These are phyloP conservation scores for Talaromyces piceae DNA, from an alignment of 2,329 filamentous ascomycete species.

Conservation along the genomic window DNA sequence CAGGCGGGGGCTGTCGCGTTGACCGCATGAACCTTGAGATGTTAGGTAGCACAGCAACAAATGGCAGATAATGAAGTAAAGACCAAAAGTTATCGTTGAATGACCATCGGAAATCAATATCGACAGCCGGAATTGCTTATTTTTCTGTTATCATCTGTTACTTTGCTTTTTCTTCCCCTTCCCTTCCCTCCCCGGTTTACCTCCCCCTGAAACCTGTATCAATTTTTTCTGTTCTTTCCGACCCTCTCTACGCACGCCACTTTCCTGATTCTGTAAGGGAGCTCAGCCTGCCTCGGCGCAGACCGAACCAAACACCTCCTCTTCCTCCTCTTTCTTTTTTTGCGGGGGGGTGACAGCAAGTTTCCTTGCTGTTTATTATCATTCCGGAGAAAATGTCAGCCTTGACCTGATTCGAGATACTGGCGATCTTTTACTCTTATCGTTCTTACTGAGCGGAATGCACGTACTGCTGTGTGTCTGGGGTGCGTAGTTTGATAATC, in stretches of 20 bases:
- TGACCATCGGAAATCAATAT: neutral
- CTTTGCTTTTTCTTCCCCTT: neutral
- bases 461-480: too few species aligned
- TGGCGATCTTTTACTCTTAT: neutral
- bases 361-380: neutral
- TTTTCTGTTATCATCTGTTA: neutral
- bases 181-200: constrained; percentile 2
- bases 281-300: neutral
- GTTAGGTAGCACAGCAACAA: too few species aligned
- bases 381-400: neutral
- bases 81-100: neutral
- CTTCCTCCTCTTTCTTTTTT: neutral
- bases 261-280: constrained; percentile 6
- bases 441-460: too few species aligned
- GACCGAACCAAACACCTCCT: neutral
- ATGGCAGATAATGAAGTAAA: too few species aligned
- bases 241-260: neutral
- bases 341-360: too few species aligned
- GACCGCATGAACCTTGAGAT: too few species aligned
- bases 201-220: too few species aligned
- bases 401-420: neutral
- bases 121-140: neutral
- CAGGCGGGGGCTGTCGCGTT: neutral
- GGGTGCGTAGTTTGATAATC: too few species aligned
- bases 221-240: neutral